Evolutionary conservation across 2,329 filamentous ascomycete genomes (phyloP).

Genomic region (Endoconidiophora polonica): DNA sequence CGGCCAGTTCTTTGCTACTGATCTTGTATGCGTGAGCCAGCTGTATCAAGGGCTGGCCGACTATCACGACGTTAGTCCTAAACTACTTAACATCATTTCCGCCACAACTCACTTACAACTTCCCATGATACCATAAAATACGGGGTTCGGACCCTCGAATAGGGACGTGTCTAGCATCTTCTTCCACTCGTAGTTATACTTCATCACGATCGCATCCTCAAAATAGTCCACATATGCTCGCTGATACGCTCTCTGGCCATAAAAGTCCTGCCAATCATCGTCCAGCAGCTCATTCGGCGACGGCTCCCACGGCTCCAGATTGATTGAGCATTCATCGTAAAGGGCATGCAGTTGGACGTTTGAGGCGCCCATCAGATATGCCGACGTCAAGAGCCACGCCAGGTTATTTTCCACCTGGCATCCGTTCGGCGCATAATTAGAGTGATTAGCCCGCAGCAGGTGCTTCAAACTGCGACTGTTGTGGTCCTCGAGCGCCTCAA

Average conservation of each 20-base stretch:
- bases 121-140: constrained; percentile 65
- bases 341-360: constrained; percentile 57
- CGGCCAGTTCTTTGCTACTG: constrained; percentile 66
- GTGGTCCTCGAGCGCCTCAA: constrained; percentile 63
- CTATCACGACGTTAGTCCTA: constrained; percentile 25
- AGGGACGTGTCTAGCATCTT: constrained; percentile 59
- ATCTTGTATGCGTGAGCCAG: constrained; percentile 88
- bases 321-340: constrained; percentile 59
- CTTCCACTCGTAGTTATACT: constrained; percentile 64
- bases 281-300: constrained; percentile 71
- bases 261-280: constrained; percentile 71
- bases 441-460: constrained; percentile 78
- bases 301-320: constrained; percentile 64
- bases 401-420: constrained; percentile 59
- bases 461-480: constrained; percentile 74
- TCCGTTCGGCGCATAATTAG: constrained; percentile 62
- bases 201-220: constrained; percentile 68
- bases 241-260: constrained; percentile 69
- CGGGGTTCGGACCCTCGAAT: constrained; percentile 53
- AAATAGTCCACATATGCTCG: constrained; percentile 89
- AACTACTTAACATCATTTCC: neutral
- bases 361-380: constrained; percentile 68
- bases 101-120: constrained; percentile 42
- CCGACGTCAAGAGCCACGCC: constrained; percentile 65
- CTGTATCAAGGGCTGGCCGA: constrained; percentile 86